These are phyloP conservation scores for Yarrowia osloensis DNA, from an alignment of 805 yeast species.

Conservation along the genomic window DNA sequence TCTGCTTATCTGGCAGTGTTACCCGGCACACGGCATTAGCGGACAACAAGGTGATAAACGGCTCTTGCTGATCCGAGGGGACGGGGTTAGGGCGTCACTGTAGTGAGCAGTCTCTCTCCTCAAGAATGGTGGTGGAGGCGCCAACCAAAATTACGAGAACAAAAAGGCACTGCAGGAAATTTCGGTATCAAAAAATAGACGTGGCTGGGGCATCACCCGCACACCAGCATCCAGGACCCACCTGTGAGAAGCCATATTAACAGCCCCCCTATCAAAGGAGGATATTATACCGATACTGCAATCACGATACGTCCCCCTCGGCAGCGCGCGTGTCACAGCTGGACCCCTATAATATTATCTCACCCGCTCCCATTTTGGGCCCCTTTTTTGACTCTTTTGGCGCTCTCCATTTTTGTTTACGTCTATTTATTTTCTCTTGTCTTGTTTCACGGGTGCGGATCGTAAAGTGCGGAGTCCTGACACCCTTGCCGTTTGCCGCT, in stretches of 20 bases:
- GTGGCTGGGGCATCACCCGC: background rate
- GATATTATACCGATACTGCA: background rate
- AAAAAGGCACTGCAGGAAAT: background rate
- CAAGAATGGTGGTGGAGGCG: background rate
- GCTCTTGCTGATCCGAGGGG: conserved; percentile 23
- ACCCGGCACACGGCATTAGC: conserved; percentile 19
- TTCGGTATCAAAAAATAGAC: background rate
- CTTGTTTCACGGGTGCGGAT: conserved; percentile 21
- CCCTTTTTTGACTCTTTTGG: background rate
- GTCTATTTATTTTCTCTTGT: conserved; percentile 2
- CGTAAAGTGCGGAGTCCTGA: background rate
- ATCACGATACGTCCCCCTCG: background rate
- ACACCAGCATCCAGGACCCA: no score
- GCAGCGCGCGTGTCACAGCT: background rate
- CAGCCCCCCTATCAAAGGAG: no score
- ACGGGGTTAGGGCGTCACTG: background rate
- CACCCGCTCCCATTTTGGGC: background rate
- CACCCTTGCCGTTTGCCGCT: conserved; percentile 1
- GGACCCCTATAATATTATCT: background rate
- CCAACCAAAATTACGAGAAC: background rate
- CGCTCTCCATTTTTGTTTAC: background rate
- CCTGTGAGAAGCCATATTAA: no score
- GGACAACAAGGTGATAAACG: conserved; percentile 9
- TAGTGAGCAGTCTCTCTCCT: background rate
- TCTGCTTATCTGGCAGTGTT: background rate